phyloP scores from a whole-genome alignment of 2,329 filamentous ascomycete species.

The Botrytis medusae region DNA sequence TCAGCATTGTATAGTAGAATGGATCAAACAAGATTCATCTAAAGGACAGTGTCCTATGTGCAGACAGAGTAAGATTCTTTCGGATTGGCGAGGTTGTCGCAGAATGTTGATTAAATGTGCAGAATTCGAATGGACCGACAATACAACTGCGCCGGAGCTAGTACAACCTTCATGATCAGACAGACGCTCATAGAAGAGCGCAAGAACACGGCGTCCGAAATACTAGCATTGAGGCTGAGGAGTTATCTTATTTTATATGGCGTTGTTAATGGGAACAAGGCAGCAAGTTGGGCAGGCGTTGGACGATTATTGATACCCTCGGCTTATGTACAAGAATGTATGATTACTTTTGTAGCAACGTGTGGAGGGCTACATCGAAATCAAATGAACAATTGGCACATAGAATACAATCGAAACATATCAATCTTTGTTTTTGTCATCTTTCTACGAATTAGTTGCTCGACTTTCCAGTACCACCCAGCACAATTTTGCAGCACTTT shows the following conservation, averaged over 20 bases:
- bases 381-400: not conserved
- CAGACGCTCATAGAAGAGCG: no score
- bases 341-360: not conserved
- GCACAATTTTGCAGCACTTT: not conserved
- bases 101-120: not conserved
- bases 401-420: not conserved
- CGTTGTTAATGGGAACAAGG: not conserved
- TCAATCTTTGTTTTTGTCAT: not conserved
- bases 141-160: slow-evolving; percentile 4
- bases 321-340: slow-evolving; percentile 4
- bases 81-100: no score
- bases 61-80: slow-evolving; percentile 68
- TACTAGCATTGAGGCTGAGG: not conserved
- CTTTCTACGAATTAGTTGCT: not conserved
- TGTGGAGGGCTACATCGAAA: not conserved
- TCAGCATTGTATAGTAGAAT: slow-evolving; percentile 91
- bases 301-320: slow-evolving; percentile 18
- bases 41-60: slow-evolving; percentile 98
- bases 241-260: not conserved
- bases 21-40: slow-evolving; percentile 92
- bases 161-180: not conserved
- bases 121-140: slow-evolving; percentile 22
- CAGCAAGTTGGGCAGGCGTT: slow-evolving; percentile 7
- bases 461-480: not conserved
- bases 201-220: not conserved